These are phyloP conservation scores for Nannochloropsis gaditana DNA, from an alignment of 108 stramenopile genomes.

Conservation along the genomic window DNA sequence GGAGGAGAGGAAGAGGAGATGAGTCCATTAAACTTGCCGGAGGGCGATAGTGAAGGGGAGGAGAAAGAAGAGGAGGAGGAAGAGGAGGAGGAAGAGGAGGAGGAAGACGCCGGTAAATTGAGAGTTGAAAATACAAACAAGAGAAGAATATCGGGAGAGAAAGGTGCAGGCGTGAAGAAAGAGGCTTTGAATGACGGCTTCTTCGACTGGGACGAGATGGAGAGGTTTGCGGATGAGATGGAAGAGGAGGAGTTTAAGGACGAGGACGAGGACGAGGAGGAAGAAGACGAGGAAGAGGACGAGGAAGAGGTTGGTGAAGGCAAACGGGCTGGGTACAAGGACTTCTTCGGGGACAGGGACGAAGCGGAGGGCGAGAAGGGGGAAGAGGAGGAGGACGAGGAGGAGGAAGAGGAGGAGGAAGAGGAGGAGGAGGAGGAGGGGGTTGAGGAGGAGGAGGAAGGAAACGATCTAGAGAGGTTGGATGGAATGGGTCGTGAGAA, in stretches of 20 bases:
- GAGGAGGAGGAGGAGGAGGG: conserved; percentile 41
- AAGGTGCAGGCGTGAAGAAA: conserved; percentile 61
- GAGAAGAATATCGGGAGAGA: conserved; percentile 50
- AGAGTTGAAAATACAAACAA: not conserved
- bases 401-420: conserved; percentile 53
- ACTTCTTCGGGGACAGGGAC: conserved; percentile 66
- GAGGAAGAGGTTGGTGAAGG: conserved; percentile 55
- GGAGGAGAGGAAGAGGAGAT: conserved; percentile 23
- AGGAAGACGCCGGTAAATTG: conserved; percentile 27
- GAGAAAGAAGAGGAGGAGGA: conserved; percentile 33
- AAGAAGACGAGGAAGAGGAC: conserved; percentile 33
- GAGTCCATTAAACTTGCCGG: no score
- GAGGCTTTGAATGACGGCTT: conserved; percentile 79
- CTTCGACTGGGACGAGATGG: conserved; percentile 91
- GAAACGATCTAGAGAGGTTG: not conserved
- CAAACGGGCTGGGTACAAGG: conserved; percentile 70
- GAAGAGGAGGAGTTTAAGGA: conserved; percentile 77
- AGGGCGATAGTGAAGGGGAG: not conserved
- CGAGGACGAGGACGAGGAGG: conserved; percentile 27
- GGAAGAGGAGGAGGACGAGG: conserved; percentile 48
- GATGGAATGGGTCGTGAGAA: not conserved
- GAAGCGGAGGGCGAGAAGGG: conserved; percentile 45
- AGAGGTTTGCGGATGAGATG: conserved; percentile 85
- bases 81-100: conserved; percentile 48
- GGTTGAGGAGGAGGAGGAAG: conserved; percentile 30